Base-by-base conservation (phyloP, 2,329 filamentous ascomycete genomes). In the Lachnellula occidentalis region DNA sequence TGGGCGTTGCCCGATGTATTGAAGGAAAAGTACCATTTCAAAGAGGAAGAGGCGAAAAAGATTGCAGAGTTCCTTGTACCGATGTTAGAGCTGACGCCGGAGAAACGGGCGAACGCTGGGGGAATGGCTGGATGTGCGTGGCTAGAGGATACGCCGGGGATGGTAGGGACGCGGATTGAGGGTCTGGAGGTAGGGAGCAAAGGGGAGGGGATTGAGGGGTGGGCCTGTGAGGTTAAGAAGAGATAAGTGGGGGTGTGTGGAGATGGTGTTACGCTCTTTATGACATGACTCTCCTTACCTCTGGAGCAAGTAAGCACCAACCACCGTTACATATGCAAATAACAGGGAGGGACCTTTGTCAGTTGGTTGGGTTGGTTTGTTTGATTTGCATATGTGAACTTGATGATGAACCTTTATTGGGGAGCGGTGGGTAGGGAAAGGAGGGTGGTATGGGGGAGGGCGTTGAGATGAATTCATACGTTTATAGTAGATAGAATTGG, bases 21-120 rank as follows among this genome's bases (percentile, higher is more conserved):
- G 34, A 83, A 87, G 57, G 94, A 99, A 72, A 99, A 99, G 70
- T 99, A 99, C 68, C 94, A 97, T 71, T 97, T 96, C 73, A 85
- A 83, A 61, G 83, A 88, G 12, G 83, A 95, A 49, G 91, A 96
- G 64, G 84, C 82, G 45, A 87, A 86, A 72, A 82, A 82, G 57
- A 86, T 96, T 60, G 79, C 85, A 15, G 87, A 89, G 27, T 96
- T 99, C 72, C 72, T 99, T 54, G 78, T 85, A 1, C 94, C 94
- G 0, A 95, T 97, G 90, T 77, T 99, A 39, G 90, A 96, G 71
- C 76, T 99, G 22, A 74, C 90, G 41, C 94, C 94, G 0, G 90
- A 92, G 57, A 88, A 90, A 72, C 80, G 94, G 41, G 94, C 94
- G 11, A 99, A 97, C 69, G 94, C 94, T 1, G 94, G 94, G 36